A percentile compares a stretch with the other conserved stretches of the same genome.
Conservation (phyloP, 495 filamentous ascomycete genomes). For the Podospora appendiculata region DNA sequence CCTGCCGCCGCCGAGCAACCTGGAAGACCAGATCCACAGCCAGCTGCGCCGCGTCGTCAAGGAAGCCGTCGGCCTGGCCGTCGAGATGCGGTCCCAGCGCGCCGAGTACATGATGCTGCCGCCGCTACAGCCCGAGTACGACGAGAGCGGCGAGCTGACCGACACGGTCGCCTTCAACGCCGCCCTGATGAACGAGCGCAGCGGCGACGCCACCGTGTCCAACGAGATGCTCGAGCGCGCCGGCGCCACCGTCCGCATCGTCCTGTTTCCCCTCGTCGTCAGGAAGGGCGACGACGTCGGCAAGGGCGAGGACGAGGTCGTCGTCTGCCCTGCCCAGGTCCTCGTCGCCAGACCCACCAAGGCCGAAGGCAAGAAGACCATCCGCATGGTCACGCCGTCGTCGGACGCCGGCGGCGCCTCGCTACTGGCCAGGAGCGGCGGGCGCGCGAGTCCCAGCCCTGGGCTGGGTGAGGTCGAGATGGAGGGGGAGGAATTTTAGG, state of each 20-base stretch:
- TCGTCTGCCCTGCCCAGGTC: slow-evolving; percentile 90
- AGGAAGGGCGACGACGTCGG: slow-evolving; percentile 87
- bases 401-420: slow-evolving; percentile 20
- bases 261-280: slow-evolving; percentile 90
- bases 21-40: slow-evolving; percentile 63
- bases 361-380: slow-evolving; percentile 3
- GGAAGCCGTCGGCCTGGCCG: slow-evolving; percentile 74
- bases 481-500: neutral
- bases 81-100: slow-evolving; percentile 94
- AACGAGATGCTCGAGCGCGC: slow-evolving; percentile 72
- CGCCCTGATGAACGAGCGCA: slow-evolving; percentile 85
- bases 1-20: slow-evolving; percentile 71
- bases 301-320: slow-evolving; percentile 80
- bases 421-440: slow-evolving; percentile 7
- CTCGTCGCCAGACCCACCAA: slow-evolving; percentile 45
- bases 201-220: slow-evolving; percentile 45
- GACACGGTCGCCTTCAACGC: slow-evolving; percentile 77
- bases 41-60: slow-evolving; percentile 77
- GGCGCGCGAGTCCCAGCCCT: neutral
- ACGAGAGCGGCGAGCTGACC: slow-evolving; percentile 79
- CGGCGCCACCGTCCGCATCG: slow-evolving; percentile 73
- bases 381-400: slow-evolving; percentile 15
- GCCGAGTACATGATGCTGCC: slow-evolving; percentile 97
- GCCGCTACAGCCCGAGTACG: slow-evolving; percentile 90
- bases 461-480: neutral